Conservation (phyloP, 2,329 filamentous ascomycete species). For the Diaporthe capsici region DNA sequence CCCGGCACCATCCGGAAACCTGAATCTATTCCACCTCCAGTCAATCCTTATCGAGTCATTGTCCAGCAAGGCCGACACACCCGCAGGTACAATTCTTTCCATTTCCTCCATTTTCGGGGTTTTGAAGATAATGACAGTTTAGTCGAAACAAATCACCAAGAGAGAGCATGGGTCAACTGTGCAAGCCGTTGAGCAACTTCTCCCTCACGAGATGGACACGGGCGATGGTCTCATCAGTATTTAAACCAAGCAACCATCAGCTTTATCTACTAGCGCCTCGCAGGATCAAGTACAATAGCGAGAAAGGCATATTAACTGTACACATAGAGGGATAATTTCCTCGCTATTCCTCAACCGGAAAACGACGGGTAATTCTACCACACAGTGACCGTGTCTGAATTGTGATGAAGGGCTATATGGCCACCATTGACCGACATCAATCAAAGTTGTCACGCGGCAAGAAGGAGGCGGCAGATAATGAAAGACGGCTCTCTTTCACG, state of each 20-base stretch:
- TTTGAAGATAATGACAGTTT: no score
- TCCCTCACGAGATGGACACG: not conserved
- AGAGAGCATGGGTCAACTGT: not conserved
- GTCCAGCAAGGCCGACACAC: not conserved
- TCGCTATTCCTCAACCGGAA: slow-evolving; percentile 3
- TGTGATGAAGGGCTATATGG: no score
- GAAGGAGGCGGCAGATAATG: not conserved
- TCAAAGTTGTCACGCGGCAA: not conserved
- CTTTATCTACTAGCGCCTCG: not conserved
- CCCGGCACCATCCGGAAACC: not conserved
- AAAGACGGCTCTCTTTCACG: not conserved
- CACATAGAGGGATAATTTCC: not conserved
- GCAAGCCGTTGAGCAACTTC: not conserved
- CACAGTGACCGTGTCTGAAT: not conserved
- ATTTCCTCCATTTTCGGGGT: no score
- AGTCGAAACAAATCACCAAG: not conserved
- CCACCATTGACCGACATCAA: no score
- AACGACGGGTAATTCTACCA: no score
- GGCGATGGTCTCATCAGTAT: not conserved
- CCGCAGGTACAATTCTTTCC: not conserved
- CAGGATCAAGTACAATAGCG: not conserved
- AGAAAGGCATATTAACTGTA: not conserved
- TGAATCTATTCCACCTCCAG: not conserved
- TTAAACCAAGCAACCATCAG: not conserved
- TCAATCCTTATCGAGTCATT: not conserved